Evolutionary conservation across 2,329 filamentous ascomycete species (phyloP).

Genomic region (Claviceps humidiphila): DNA sequence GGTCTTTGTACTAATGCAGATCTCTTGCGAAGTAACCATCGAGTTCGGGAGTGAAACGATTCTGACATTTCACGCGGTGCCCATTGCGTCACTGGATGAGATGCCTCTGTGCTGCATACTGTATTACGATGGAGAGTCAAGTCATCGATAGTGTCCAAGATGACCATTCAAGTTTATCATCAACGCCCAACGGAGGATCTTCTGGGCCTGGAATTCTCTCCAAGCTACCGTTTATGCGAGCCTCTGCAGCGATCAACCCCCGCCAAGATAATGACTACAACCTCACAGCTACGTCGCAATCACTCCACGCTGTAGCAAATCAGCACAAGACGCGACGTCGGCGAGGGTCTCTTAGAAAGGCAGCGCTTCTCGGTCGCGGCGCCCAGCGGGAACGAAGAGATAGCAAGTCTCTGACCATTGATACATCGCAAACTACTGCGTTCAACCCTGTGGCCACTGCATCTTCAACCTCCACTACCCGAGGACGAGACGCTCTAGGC

Average conservation of each 20-base stretch:
- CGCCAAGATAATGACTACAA: conserved; percentile 21
- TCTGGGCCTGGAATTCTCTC: conserved; percentile 53
- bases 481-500: conserved; percentile 25
- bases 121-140: conserved; percentile 5
- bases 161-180: conserved; percentile 7
- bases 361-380: conserved; percentile 66
- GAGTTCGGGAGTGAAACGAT: not conserved
- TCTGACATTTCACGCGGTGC: not conserved
- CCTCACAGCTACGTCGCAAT: conserved; percentile 16
- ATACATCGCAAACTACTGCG: conserved; percentile 21
- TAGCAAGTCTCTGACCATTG: conserved; percentile 30
- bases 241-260: conserved; percentile 18
- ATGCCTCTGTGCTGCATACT: not conserved
- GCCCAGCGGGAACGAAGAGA: conserved; percentile 48
- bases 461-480: conserved; percentile 11
- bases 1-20: not conserved
- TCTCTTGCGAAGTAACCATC: not conserved
- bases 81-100: not conserved
- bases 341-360: conserved; percentile 77
- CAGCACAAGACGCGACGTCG: conserved; percentile 49
- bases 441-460: conserved; percentile 10
- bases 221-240: conserved; percentile 54
- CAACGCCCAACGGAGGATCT: conserved; percentile 29
- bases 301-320: conserved; percentile 16
- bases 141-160: not conserved